Evolutionary conservation across 2,329 filamentous ascomycete species (phyloP), one percentile per base, ranked within the genome.

Genomic region (Penicillium sp.): DNA sequence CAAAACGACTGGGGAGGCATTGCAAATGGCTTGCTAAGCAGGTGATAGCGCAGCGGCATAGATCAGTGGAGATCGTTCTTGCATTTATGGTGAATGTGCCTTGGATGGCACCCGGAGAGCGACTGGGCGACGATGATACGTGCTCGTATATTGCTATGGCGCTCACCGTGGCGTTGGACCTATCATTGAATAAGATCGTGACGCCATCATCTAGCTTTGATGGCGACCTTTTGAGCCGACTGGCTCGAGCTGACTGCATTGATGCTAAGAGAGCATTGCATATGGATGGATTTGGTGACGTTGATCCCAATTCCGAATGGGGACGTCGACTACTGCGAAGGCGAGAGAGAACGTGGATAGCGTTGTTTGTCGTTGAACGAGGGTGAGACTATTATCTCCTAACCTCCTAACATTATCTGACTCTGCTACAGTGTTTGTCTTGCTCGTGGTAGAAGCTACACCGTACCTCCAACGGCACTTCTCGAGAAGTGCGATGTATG

Each of bases 41-140:
- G 27, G 81, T 90, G 44, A 85, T 88, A 49, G 74, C 80, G 0
- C 81, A 83, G 46, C 83, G 87, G 2, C 82, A 86, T 65, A 83
- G 87, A 55, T 91, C 88, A 0, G 87, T 90, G 6, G 88, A 91
- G 68, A 90, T 91, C 55, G 85, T 91, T 0, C 76, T 91, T 1
- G 88, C 86, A 0, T 90, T 90, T 67, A 88, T 91, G 84, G 82
- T 90, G 31, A 90, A 90, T 59, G 83, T 91, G 7, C 88, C 88
- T 0, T 91, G 88, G 88, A 90, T 90, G 82, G 86, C 86, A 2
- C 68, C 71, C 10, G 72, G 70, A 4, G 65, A 64, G 24, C 62
- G 63, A 43, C 53, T 74, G 16, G 72, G 71, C 0, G 88, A 90
- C 61, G 88, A 91, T 58, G 88, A 90, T 65, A 90, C 88, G 0